phyloP scores from a whole-genome alignment of 2,329 filamentous ascomycete genomes.

The Trichothecium roseum region DNA sequence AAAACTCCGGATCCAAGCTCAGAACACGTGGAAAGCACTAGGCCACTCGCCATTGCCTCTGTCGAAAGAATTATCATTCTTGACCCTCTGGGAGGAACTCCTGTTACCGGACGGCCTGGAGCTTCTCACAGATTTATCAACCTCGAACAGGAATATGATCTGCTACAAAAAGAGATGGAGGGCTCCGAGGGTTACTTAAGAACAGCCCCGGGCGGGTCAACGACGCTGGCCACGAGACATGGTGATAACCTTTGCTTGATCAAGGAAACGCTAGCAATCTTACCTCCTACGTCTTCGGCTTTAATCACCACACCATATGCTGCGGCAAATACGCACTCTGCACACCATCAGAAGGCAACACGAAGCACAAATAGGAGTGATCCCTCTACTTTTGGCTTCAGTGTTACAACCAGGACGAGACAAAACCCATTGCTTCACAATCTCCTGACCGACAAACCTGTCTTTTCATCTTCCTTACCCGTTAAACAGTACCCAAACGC shows the following conservation, averaged over 20 bases:
- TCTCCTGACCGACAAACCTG: constrained; percentile 86
- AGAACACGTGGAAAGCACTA: constrained; percentile 19
- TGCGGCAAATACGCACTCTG: constrained; percentile 44
- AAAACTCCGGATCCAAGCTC: background rate
- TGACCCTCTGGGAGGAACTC: constrained; percentile 78
- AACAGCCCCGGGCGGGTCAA: constrained; percentile 18
- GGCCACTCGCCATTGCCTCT: constrained; percentile 41
- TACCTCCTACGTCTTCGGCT: constrained; percentile 78
- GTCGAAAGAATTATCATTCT: constrained; percentile 83
- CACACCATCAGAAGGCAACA: constrained; percentile 25
- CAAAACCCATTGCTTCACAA: constrained; percentile 91
- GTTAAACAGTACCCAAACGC: constrained; percentile 46
- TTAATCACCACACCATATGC: constrained; percentile 81
- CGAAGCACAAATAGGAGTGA: too few species aligned
- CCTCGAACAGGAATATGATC: constrained; percentile 75
- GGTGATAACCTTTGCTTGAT: constrained; percentile 63
- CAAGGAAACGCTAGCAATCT: constrained; percentile 57
- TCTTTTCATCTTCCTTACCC: constrained; percentile 84
- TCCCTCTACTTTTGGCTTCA: constrained; percentile 40
- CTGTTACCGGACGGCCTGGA: constrained; percentile 38
- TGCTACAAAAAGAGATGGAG: constrained; percentile 53
- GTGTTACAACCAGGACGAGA: constrained; percentile 42
- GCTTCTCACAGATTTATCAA: constrained; percentile 62
- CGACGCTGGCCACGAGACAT: constrained; percentile 34
- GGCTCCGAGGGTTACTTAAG: constrained; percentile 16